phyloP scores from a whole-genome alignment of 176 grass and related monocot species.

The Cenchrus fungigraminus region DNA sequence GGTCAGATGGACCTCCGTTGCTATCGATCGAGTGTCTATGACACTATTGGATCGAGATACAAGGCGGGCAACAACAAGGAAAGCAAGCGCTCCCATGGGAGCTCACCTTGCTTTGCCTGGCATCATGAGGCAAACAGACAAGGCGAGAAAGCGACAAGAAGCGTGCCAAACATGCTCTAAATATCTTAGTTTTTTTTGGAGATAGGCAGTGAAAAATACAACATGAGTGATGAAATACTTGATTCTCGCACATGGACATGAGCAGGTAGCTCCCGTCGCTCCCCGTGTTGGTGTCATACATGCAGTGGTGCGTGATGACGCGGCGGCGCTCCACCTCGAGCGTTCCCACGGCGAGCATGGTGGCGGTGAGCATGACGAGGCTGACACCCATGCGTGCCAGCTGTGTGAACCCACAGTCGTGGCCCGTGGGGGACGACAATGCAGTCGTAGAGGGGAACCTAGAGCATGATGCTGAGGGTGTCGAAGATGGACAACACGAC shows the following conservation, averaged over 20 bases:
- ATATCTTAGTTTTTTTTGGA: no score
- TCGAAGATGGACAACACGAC: conserved; percentile 67
- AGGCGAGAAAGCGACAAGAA: no score
- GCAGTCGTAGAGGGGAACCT: conserved; percentile 65
- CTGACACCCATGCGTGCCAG: conserved; percentile 53
- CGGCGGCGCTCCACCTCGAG: conserved; percentile 44
- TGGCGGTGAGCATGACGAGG: conserved; percentile 41
- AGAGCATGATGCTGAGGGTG: conserved; percentile 60
- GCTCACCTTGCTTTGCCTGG: no score
- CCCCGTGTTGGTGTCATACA: conserved; percentile 19
- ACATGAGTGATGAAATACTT: no score
- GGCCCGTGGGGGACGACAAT: conserved; percentile 45
- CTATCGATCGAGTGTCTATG: no score
- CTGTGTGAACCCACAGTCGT: conserved; percentile 48
- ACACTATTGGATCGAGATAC: no score
- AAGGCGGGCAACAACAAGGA: no score
- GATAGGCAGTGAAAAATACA: no score
- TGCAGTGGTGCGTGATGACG: conserved; percentile 36
- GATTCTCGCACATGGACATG: conserved; percentile 41
- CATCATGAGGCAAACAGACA: no score
- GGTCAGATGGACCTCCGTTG: no score
- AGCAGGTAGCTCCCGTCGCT: conserved; percentile 35
- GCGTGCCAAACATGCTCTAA: no score
- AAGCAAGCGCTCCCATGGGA: no score
- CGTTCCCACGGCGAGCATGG: conserved; percentile 41